phyloP scores from a whole-genome alignment of 23 red algal genomes.

The Gracilaria vermiculophylla region DNA sequence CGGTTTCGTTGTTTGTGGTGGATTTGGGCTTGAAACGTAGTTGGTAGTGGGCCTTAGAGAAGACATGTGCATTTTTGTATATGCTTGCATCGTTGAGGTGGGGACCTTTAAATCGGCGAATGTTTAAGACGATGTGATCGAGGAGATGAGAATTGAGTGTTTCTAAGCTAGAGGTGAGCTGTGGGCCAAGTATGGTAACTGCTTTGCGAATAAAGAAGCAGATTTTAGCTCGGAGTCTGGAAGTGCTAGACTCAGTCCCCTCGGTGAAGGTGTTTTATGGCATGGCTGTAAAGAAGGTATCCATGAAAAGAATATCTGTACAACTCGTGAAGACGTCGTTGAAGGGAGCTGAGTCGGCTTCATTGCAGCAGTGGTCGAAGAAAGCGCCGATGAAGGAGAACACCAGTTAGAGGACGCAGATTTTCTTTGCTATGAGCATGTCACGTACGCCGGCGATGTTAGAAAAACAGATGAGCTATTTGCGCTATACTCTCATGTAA shows the following conservation, averaged over 20 bases:
- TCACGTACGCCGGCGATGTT: not conserved
- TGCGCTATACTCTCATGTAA: too few species aligned
- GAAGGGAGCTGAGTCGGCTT: conserved; percentile 1
- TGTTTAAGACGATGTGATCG: not conserved
- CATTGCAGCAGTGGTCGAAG: conserved; percentile 12
- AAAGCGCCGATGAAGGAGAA: conserved; percentile 29
- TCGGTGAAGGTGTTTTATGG: not conserved
- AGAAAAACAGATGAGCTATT: too few species aligned
- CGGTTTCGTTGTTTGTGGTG: not conserved
- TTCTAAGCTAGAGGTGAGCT: not conserved
- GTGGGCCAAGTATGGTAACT: not conserved
- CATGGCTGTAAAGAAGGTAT: not conserved
- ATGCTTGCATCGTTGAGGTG: not conserved
- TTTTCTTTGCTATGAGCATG: conserved; percentile 39
- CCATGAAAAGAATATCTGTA: too few species aligned
- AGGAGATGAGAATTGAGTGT: not conserved
- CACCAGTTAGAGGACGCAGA: conserved; percentile 27
- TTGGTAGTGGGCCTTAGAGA: not conserved
- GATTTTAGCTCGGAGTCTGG: too few species aligned
- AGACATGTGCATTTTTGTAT: not conserved
- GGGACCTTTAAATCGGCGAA: not conserved
- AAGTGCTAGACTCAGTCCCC: not conserved
- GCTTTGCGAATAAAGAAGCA: too few species aligned
- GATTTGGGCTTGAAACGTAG: not conserved
- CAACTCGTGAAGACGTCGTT: not conserved